These are phyloP conservation scores for Plenodomus biglobosus DNA, from an alignment of 2,329 filamentous ascomycete species.

Conservation along the genomic window DNA sequence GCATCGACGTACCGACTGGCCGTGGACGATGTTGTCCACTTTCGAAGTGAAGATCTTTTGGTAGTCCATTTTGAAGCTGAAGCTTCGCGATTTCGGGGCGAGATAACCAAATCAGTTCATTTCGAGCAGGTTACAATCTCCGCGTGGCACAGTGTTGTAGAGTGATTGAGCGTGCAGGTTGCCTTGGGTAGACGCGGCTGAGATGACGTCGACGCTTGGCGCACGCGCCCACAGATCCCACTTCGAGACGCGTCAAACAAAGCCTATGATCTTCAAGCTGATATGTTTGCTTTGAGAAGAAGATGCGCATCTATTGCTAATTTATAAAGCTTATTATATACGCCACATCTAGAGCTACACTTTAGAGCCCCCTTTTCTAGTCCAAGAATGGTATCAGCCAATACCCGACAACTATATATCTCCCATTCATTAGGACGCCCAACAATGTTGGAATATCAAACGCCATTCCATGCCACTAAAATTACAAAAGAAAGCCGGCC, in stretches of 20 bases:
- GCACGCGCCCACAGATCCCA: not conserved
- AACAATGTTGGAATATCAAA: not conserved
- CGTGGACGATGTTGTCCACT: constrained; percentile 14
- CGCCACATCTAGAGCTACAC: not conserved
- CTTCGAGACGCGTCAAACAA: not conserved
- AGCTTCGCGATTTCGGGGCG: not conserved
- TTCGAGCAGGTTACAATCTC: not conserved
- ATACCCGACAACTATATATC: too few relatives aligned
- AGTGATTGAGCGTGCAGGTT: not conserved
- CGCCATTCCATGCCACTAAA: not conserved
- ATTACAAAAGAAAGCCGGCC: not conserved
- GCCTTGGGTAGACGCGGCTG: not conserved
- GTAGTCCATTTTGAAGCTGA: not conserved
- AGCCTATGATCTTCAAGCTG: not conserved
- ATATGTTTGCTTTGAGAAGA: not conserved
- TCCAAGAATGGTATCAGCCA: not conserved
- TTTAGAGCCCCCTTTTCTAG: not conserved
- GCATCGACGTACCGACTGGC: constrained; percentile 19
- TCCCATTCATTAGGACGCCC: too few relatives aligned
- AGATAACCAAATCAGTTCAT: constrained; percentile 7
- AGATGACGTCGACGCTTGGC: not conserved
- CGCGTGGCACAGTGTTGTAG: not conserved
- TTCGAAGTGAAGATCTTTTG: constrained; percentile 1
- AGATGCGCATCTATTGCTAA: not conserved
- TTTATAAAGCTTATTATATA: not conserved